These are phyloP conservation scores for Pleurotus giganteus DNA, from an alignment of 768 basidiomycete species.

Conservation along the genomic window DNA sequence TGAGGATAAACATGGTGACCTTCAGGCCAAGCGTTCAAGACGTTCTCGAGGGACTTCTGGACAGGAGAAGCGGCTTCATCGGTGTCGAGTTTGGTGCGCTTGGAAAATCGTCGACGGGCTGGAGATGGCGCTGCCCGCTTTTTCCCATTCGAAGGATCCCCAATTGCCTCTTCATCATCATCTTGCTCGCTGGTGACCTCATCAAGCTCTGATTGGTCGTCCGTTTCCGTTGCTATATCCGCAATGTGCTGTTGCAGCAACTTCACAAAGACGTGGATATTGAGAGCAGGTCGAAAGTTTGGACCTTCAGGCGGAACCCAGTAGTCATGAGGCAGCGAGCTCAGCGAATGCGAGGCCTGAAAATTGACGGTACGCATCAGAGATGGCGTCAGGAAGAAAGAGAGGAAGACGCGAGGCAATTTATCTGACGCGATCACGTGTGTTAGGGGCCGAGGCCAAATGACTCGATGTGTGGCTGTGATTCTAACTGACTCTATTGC, in stretches of 20 bases:
- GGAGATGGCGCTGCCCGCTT: not conserved
- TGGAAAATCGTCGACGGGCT: not conserved
- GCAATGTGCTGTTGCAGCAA: slow-evolving; percentile 19
- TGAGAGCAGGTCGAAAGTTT: slow-evolving; percentile 23
- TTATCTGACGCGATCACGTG: slow-evolving; percentile 2
- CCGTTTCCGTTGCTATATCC: slow-evolving; percentile 14
- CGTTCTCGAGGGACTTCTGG: not conserved
- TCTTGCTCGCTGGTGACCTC: slow-evolving; percentile 12
- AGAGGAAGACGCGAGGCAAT: not conserved
- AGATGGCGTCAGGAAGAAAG: not conserved
- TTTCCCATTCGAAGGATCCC: slow-evolving; percentile 4
- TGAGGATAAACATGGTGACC: not conserved
- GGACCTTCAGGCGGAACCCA: slow-evolving; percentile 13
- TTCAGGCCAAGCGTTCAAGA: not conserved
- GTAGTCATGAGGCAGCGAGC: slow-evolving; percentile 8
- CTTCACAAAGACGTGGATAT: slow-evolving; percentile 19
- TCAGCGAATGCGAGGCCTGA: not conserved
- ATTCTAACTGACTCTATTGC: not conserved
- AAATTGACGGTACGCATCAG: slow-evolving; percentile 2
- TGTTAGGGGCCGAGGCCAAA: not conserved
- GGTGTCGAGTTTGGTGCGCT: not conserved
- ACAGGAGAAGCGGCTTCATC: not conserved
- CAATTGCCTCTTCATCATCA: slow-evolving; percentile 16
- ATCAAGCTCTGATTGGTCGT: not conserved
- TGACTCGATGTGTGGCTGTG: not conserved